Evolutionary conservation across 768 basidiomycete species (phyloP), one percentile per base, ranked within the genome.

Genomic region (Mycena galericulata): DNA sequence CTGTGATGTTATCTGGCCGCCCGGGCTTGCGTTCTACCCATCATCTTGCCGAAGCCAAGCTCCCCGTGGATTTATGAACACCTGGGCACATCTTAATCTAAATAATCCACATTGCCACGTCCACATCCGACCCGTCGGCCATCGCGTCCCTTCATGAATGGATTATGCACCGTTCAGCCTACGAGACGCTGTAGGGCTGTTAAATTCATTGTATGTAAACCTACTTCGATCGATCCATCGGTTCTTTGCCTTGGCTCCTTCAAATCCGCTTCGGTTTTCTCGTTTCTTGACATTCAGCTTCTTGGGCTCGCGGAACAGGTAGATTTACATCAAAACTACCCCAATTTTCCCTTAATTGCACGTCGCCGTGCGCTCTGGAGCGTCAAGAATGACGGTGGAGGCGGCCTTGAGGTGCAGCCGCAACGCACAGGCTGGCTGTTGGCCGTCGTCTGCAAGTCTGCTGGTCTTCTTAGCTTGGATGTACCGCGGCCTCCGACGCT

Each of bases 401-500:
- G 41, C 49, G 43, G 58, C 65, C 57, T 59, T 58, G 64, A 57
- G 65, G 65, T 67, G 50, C 30, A 59, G 20, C 45, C 30, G 30
- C 56, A 38, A 24, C 54, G 57, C 51, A 10, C n/a, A 15, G 46
- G 41, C 14, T n/a, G n/a, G n/a, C n/a, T n/a, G 51, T 60, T 15
- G 24, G 46, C 51, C 59, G 51, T 54, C 55, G 45, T 60, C 51
- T 50, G 59, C 29, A 38, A 65, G 30, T 24, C 46, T 65, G 64
- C 27, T 45, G 4, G 43, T 32, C 64, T 65, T 65, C 47, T 65
- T 34, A 40, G 22, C 49, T 18, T 41, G 41, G 20, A 10, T 17
- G 36, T 34, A 30, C 65, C 65, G 65, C 65, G 65, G 65, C 58
- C 32, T 67, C 41, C 58, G 65, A 66, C 36, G n/a, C 47, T 53